A percentile compares a stretch with the other conserved stretches of the same genome.
Conservation (phyloP, 148 eudicot species). For the Heliosperma pusillum region DNA sequence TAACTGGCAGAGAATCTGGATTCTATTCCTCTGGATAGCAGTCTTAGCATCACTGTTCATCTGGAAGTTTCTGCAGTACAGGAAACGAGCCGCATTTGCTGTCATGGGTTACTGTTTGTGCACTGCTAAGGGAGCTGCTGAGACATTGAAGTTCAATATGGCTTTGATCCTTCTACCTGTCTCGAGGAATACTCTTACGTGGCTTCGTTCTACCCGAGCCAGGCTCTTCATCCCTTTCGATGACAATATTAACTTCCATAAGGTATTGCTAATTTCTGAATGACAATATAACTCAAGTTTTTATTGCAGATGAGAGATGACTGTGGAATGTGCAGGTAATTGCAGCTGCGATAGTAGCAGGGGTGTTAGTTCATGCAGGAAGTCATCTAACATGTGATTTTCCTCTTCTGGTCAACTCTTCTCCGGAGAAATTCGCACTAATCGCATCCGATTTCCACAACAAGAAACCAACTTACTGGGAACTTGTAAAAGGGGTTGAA, state of each 20-base stretch:
- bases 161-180: constrained; percentile 86
- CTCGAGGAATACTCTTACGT: constrained; percentile 75
- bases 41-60: constrained; percentile 62
- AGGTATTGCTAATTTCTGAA: constrained; percentile 49
- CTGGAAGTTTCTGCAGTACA: constrained; percentile 85
- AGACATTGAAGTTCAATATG: constrained; percentile 92
- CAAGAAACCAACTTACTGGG: constrained; percentile 55
- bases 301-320: neutral
- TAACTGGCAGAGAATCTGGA: constrained; percentile 88
- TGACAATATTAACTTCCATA: constrained; percentile 90
- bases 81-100: constrained; percentile 55
- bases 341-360: constrained; percentile 69
- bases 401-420: constrained; percentile 56
- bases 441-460: constrained; percentile 62
- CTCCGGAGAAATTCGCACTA: constrained; percentile 58
- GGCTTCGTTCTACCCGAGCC: constrained; percentile 74
- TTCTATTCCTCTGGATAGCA: constrained; percentile 58
- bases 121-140: constrained; percentile 97
- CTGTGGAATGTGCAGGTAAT: constrained; percentile 44
- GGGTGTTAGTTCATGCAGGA: constrained; percentile 68
- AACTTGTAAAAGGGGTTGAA: constrained; percentile 48
- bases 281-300: too few species aligned
- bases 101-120: constrained; percentile 90
- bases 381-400: constrained; percentile 81
- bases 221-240: constrained; percentile 70